Conservation (phyloP, 805 yeast genomes). For the Priceomyces medius region DNA sequence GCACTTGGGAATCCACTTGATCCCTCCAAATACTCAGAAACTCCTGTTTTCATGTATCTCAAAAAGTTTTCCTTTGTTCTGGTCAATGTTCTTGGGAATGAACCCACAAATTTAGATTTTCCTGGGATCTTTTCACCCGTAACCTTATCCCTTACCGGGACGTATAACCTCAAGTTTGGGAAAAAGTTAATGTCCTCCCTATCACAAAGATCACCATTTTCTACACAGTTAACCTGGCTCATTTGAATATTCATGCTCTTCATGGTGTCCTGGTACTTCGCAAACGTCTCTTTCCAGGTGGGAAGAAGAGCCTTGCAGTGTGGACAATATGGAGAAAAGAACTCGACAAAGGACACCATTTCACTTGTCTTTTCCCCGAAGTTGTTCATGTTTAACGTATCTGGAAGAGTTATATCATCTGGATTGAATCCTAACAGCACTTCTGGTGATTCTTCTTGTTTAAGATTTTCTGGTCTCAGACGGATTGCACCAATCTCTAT, state of each 20-base stretch:
- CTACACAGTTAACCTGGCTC: conserved; percentile 83
- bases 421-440: conserved; percentile 5
- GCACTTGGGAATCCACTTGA: conserved; percentile 38
- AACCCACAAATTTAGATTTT: conserved; percentile 29
- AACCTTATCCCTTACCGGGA: conserved; percentile 43
- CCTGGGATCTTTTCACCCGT: conserved; percentile 25
- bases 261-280: conserved; percentile 45
- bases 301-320: conserved; percentile 85
- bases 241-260: conserved; percentile 48
- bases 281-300: conserved; percentile 70
- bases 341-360: conserved; percentile 77
- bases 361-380: conserved; percentile 51
- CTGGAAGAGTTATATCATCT: conserved; percentile 41
- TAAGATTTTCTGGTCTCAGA: conserved; percentile 1
- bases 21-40: conserved; percentile 44
- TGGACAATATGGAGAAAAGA: conserved; percentile 83
- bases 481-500: conserved; percentile 1
- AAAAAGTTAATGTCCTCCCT: conserved; percentile 61
- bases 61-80: conserved; percentile 51
- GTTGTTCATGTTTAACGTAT: conserved; percentile 44
- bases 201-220: conserved; percentile 80
- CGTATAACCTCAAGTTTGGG: conserved; percentile 73
- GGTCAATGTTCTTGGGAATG: conserved; percentile 47
- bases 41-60: conserved; percentile 55
- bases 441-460: conserved; percentile 5